Conservation (phyloP, 2,329 filamentous ascomycete species). For the Fusarium stilboides region DNA sequence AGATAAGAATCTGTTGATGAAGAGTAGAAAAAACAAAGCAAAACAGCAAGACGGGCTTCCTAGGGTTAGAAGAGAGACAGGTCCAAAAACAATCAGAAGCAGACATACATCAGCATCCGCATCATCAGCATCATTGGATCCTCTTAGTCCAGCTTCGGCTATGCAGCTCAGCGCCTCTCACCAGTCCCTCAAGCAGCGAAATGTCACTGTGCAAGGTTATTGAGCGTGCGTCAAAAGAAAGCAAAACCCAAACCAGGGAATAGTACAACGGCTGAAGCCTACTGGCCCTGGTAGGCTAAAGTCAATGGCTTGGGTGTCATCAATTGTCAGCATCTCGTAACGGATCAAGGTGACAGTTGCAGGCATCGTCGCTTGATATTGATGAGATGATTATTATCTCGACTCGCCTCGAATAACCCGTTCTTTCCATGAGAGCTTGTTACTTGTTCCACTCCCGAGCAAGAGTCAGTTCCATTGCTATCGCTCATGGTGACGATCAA, state of each 20-base stretch:
- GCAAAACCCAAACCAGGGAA: conserved; percentile 36
- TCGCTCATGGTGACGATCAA: background rate
- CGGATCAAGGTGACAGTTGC: conserved; percentile 1
- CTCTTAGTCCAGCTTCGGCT: conserved; percentile 34
- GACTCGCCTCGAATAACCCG: background rate
- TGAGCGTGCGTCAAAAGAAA: conserved; percentile 30
- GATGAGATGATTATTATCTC: background rate
- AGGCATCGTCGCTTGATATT: conserved; percentile 17
- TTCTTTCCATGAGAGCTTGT: background rate
- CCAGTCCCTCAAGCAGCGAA: conserved; percentile 23
- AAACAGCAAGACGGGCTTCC: conserved; percentile 4
- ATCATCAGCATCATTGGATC: conserved; percentile 36
- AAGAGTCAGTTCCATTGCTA: background rate
- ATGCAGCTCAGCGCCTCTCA: conserved; percentile 13
- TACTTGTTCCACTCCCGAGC: background rate
- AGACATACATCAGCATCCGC: conserved; percentile 22
- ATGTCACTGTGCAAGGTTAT: conserved; percentile 43
- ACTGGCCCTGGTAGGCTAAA: conserved; percentile 29
- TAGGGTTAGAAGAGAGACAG: background rate
- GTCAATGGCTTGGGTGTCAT: conserved; percentile 34
- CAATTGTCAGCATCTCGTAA: conserved; percentile 40
- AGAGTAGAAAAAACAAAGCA: conserved; percentile 9
- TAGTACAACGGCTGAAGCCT: conserved; percentile 36
- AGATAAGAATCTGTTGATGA: conserved; percentile 22
- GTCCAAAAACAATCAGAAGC: background rate